phyloP scores from a whole-genome alignment of 1,284 basidiomycete species.

The Tranzscheliella williamsii region DNA sequence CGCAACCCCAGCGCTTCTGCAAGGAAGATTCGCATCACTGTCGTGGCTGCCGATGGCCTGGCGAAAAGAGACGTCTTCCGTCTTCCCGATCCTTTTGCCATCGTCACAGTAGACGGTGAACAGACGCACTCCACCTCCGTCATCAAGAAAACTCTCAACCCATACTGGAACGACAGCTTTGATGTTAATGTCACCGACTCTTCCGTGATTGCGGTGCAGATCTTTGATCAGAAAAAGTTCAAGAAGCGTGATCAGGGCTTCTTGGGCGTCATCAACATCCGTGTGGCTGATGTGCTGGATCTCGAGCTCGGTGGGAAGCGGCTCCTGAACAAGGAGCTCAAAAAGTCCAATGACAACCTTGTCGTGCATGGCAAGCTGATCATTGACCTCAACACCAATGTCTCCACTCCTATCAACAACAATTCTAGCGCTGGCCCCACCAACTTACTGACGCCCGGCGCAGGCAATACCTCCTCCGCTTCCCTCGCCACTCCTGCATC shows the following conservation, averaged over 20 bases:
- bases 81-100: slow-evolving; percentile 89
- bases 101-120: slow-evolving; percentile 90
- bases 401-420: slow-evolving; percentile 55
- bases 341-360: slow-evolving; percentile 60
- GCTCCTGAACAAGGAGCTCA: slow-evolving; percentile 62
- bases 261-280: slow-evolving; percentile 88
- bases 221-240: slow-evolving; percentile 96
- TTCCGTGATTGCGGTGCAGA: slow-evolving; percentile 87
- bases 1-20: slow-evolving; percentile 44
- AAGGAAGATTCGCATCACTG: slow-evolving; percentile 57
- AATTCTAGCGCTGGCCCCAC: slow-evolving; percentile 44
- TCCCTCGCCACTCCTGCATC: slow-evolving; percentile 39
- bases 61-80: slow-evolving; percentile 64
- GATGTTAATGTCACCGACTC: slow-evolving; percentile 77
- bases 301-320: slow-evolving; percentile 85
- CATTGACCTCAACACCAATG: slow-evolving; percentile 60
- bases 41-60: slow-evolving; percentile 59
- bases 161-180: slow-evolving; percentile 61
- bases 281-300: slow-evolving; percentile 85
- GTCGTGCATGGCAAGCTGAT: slow-evolving; percentile 61
- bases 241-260: slow-evolving; percentile 93
- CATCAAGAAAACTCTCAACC: slow-evolving; percentile 61
- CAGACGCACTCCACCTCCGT: slow-evolving; percentile 83
- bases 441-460: slow-evolving; percentile 34
- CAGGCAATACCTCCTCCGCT: slow-evolving; percentile 45